Base-by-base conservation (phyloP, 495 filamentous ascomycete genomes). In the Wilcoxina mikolae region DNA sequence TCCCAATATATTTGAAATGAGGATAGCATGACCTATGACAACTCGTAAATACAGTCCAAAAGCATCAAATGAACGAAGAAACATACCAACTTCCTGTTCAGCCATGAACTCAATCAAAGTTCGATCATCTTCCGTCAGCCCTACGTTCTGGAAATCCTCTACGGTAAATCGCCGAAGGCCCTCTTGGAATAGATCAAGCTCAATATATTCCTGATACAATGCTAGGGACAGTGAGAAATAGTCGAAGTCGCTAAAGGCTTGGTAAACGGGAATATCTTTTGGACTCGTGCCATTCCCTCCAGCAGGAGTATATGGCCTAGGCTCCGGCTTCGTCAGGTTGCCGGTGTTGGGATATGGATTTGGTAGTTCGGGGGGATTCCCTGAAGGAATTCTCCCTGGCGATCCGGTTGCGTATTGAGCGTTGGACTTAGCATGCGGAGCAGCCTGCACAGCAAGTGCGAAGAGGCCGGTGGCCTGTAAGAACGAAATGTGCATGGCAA, bases 271-370 rank as follows among this genome's bases (percentile, higher is more conserved):
- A 26, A 67, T 65, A 24, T 69, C 70, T 2, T 74, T 76, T 35
- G 83, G 84, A 56, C 89, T 90, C n/a, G 85, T 90, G 3, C 83
- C 84, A 0, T 85, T 65, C 0, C 88, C 88, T 54, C 87, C 87
- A 3, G 72, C 75, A 0, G 87, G 86, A 0, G 74, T 77, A 69
- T 81, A 93, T 0, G 85, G 85, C 26, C 78, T 80, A 2, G 86
- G 83, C 66, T 82, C 63, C 2, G 76, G 70, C 20, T 78, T 64
- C 23, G 79, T 73, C 11, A 88, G 78, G 20, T 74, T 60, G n/a
- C 88, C 87, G 49, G 85, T 75, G 24, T 76, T 74, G 33, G 79
- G 82, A 59, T 94, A 93, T 26, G 44, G 35, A 43, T 64, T 64
- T 0, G 23, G 4, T 15, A 52, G 44, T 29, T 58, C 42, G 10